Conservation (phyloP, 352 stramenopile genomes). For the Phytopythium kandeliae region DNA sequence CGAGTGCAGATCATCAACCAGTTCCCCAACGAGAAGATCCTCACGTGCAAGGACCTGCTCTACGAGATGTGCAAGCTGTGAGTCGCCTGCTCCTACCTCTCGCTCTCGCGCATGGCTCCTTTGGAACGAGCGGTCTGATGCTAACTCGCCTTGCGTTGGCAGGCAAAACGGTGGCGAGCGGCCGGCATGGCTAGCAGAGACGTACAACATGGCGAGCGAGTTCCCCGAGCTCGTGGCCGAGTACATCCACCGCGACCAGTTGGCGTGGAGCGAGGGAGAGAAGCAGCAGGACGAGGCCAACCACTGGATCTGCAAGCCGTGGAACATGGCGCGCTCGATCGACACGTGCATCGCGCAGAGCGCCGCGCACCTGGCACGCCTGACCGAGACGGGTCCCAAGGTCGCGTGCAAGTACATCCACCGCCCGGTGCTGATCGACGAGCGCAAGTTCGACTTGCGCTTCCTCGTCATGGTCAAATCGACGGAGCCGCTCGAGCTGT, state of each 20-base stretch:
- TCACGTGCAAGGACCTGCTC: constrained; percentile 55
- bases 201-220: constrained; percentile 52
- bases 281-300: constrained; percentile 35
- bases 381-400: constrained; percentile 47
- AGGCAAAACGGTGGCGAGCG: constrained; percentile 35
- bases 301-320: constrained; percentile 59
- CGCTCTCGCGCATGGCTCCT: too few relatives aligned
- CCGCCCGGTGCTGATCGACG: constrained; percentile 42
- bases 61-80: constrained; percentile 61
- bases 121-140: too few relatives aligned
- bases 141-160: background rate
- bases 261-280: constrained; percentile 20
- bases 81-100: constrained; percentile 1
- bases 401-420: constrained; percentile 55
- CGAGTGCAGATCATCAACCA: constrained; percentile 51
- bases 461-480: constrained; percentile 56
- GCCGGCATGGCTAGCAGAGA: constrained; percentile 39
- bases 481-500: constrained; percentile 39
- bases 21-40: constrained; percentile 56
- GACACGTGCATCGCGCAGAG: constrained; percentile 48
- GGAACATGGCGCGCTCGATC: constrained; percentile 57
- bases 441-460: constrained; percentile 55
- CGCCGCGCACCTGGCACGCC: constrained; percentile 31
- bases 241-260: constrained; percentile 32
- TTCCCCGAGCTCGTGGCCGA: constrained; percentile 44